Evolutionary conservation across 2,329 filamentous ascomycete species (phyloP), one percentile per base, ranked within the genome.

Genomic region (Lecanicillium sp.): DNA sequence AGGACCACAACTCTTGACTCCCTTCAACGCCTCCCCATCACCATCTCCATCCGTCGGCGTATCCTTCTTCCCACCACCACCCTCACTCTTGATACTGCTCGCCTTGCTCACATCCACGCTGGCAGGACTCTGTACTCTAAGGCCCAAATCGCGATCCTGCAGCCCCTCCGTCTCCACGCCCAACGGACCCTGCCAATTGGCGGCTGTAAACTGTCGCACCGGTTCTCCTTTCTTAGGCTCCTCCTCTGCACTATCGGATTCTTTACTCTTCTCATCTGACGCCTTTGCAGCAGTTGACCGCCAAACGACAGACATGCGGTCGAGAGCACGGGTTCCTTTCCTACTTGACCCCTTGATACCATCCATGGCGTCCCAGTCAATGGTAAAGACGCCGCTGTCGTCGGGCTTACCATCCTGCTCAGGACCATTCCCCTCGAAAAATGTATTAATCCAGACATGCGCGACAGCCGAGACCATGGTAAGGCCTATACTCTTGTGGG

Each of bases 361-460:
- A 50, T 98, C 92, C 78, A 98, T 85, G 38, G 69, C 67, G 29
- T 77, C 73, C 75, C 75, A 78, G 1, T 70, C 69, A 19, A 78
- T 71, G 42, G 65, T 60, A 35, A 78, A 78, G 3, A 78, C 65
- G 9, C 75, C 90, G 9, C 73, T 84, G 31, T 80, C 72, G 35
- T 83, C 72, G 0, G 85, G 70, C 13, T 68, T 63, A 17, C 84
- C 85, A 19, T 65, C 59, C 30, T 79, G 70, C 52, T 88, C 83
- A 0, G 83, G 80, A 0, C 84, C 83, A 15, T 75, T 67, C 32
- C 89, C 88, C 62, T 96, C 92, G 51, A 96, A 96, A 60, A 80
- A 96, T 2, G 80, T 70, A 54, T 98, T 98, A 68, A 95, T 95
- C 92, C 92, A 98, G 13, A 95, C 85, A 53, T 96, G 90, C 0